A percentile compares a stretch with the other conserved stretches of the same genome.
These are phyloP conservation scores for Epicoccum nigrum DNA, from an alignment of 2,329 filamentous ascomycete genomes.

Conservation along the genomic window DNA sequence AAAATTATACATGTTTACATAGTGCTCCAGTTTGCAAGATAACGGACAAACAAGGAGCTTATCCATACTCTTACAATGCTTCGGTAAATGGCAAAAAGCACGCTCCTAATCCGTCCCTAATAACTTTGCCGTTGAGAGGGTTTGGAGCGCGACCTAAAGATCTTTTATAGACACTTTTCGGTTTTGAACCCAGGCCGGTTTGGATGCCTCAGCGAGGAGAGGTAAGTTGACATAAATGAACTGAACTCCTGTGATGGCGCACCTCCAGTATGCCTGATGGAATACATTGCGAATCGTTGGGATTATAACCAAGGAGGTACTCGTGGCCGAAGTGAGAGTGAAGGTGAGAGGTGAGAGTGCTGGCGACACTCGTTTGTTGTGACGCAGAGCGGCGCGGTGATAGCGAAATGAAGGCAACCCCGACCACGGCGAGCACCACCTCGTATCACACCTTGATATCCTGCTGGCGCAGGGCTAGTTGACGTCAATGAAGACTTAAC, in stretches of 20 bases:
- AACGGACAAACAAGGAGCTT: no score
- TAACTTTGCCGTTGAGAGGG: no score
- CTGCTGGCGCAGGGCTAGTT: no score
- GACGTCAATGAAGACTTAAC: no score
- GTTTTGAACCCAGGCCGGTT: background rate
- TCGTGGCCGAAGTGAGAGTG: background rate
- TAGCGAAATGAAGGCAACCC: background rate
- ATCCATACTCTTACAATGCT: no score
- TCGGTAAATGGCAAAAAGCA: background rate
- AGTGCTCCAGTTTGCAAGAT: no score
- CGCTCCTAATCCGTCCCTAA: background rate
- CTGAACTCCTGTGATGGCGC: background rate
- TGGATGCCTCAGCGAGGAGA: constrained; percentile 1
- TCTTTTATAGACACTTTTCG: background rate
- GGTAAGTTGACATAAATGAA: constrained; percentile 4
- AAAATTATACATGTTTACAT: no score
- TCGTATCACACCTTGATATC: background rate
- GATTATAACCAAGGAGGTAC: no score
- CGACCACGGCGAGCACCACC: background rate
- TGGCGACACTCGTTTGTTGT: background rate
- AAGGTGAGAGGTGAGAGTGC: background rate
- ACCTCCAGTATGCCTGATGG: background rate
- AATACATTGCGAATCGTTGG: no score
- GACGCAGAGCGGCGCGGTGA: background rate
- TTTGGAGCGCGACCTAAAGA: constrained; percentile 1